Evolutionary conservation across 202 grass and related monocot genomes (phyloP), one percentile per base, ranked within the genome.

Genomic region (Cymbopogon flexuosus): DNA sequence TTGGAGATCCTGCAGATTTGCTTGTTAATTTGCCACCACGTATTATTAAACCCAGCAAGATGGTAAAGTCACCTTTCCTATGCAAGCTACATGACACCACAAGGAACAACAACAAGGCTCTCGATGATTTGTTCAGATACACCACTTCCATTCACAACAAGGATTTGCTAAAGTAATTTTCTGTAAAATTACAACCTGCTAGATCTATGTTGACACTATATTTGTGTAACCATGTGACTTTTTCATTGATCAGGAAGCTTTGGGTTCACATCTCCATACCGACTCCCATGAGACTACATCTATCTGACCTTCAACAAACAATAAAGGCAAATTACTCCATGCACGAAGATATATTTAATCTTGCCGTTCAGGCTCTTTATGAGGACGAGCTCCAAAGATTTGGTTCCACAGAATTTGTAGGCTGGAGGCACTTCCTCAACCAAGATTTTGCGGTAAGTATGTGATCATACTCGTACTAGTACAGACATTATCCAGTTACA

Each of bases 381-480:
- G 10, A 63, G 2, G 60, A 77, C 49, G 75, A 65, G 2, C 1
- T 49, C 6, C 23, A 65, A n/a, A n/a, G n/a, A n/a, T n/a, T n/a
- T n/a, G n/a, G n/a, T n/a, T n/a, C n/a, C n/a, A n/a, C n/a, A n/a
- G n/a, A n/a, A n/a, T n/a, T n/a, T n/a, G 2, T 65, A 1, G 59
- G 75, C 2, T 78, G 75, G 75, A 49, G 60, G 1, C 75, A 78
- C 12, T 78, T 65, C 10, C 1, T 78, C 1, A 78, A 78, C 18
- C 61, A 51, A 1, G 42, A 78, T 33, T 65, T 78, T 5, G 14
- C 42, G 10, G 61, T 78, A 1, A 78, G 61, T 51, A 3, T 8
- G 5, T 4, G 3, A 2, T 35, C 34, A 35, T 35, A 35, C 34
- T 35, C 5, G 30, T 31, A 15, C 0, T 7, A 3, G 0, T 18